Conservation (phyloP, 2,329 filamentous ascomycete genomes). For the Delphinella strobiligena region DNA sequence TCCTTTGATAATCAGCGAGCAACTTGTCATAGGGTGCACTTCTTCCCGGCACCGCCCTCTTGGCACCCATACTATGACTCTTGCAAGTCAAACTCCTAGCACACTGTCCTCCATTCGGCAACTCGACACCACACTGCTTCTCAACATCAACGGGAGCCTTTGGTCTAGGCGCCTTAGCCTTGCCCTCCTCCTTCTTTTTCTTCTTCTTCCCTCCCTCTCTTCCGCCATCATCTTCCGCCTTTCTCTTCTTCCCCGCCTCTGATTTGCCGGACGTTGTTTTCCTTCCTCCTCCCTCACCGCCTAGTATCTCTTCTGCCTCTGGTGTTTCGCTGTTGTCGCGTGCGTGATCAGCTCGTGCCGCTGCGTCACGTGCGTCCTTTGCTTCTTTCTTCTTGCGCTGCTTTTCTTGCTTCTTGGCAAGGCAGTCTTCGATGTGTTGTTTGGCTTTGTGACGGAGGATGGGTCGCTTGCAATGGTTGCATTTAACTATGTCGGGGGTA, state of each 20-base stretch:
- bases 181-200: constrained; percentile 41
- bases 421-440: constrained; percentile 70
- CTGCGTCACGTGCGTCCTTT: constrained; percentile 42
- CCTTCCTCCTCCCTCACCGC: constrained; percentile 14
- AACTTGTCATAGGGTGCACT: constrained; percentile 86
- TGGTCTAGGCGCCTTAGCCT: constrained; percentile 61
- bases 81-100: constrained; percentile 83
- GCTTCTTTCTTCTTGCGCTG: constrained; percentile 51
- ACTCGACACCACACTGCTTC: constrained; percentile 75
- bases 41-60: constrained; percentile 71
- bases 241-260: constrained; percentile 33
- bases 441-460: constrained; percentile 64
- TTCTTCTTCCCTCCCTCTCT: constrained; percentile 68
- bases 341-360: constrained; percentile 25
- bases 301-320: constrained; percentile 9
- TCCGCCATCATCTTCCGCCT: constrained; percentile 37
- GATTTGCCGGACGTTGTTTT: constrained; percentile 28
- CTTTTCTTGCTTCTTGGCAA: constrained; percentile 67
- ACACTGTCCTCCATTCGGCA: constrained; percentile 75
- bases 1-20: constrained; percentile 60
- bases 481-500: constrained; percentile 61
- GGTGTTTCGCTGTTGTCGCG: constrained; percentile 18
- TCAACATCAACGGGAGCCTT: constrained; percentile 91
- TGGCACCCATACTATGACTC: constrained; percentile 86
- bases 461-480: constrained; percentile 90